Percentiles rank a stretch among this genome's conserved stretches.
Conservation (phyloP, 768 basidiomycete genomes). For the Russula dissimulans region DNA sequence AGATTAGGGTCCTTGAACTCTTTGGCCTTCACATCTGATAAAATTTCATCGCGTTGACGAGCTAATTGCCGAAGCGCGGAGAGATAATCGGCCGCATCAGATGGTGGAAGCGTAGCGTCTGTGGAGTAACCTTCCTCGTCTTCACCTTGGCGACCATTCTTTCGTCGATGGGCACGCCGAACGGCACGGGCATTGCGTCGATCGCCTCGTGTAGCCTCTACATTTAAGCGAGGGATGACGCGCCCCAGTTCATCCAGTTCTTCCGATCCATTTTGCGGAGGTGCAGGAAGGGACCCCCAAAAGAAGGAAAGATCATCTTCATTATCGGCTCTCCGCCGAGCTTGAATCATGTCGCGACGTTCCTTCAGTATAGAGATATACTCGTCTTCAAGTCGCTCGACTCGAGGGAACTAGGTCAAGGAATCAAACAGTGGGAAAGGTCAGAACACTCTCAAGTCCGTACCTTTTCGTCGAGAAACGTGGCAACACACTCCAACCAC, state of each 20-base stretch:
- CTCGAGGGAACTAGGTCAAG: constrained; percentile 51
- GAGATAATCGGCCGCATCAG: constrained; percentile 62
- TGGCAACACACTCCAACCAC: constrained; percentile 74
- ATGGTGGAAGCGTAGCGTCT: constrained; percentile 59
- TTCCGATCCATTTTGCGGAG: constrained; percentile 27
- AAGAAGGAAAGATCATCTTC: constrained; percentile 70
- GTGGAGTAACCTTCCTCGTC: constrained; percentile 83
- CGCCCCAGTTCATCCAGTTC: constrained; percentile 59
- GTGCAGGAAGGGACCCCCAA: constrained; percentile 42
- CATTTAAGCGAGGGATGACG: constrained; percentile 36
- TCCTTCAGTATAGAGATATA: constrained; percentile 66
- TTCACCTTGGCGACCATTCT: constrained; percentile 19
- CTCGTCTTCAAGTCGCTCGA: constrained; percentile 74
- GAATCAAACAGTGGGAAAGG: constrained; percentile 7
- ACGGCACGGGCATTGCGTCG: constrained; percentile 49
- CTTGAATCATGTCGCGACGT: constrained; percentile 54
- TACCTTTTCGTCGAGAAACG: constrained; percentile 87
- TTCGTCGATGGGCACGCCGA: constrained; percentile 42
- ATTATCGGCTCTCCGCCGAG: constrained; percentile 66
- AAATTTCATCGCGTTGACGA: constrained; percentile 43
- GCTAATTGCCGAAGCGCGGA: constrained; percentile 49
- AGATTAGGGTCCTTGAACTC: constrained; percentile 76
- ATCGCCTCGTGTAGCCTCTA: constrained; percentile 38
- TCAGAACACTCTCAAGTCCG: constrained; percentile 3
- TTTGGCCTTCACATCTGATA: constrained; percentile 73